phyloP scores from a whole-genome alignment of 441 rosid genomes.

The Rhodomyrtus psidioides region DNA sequence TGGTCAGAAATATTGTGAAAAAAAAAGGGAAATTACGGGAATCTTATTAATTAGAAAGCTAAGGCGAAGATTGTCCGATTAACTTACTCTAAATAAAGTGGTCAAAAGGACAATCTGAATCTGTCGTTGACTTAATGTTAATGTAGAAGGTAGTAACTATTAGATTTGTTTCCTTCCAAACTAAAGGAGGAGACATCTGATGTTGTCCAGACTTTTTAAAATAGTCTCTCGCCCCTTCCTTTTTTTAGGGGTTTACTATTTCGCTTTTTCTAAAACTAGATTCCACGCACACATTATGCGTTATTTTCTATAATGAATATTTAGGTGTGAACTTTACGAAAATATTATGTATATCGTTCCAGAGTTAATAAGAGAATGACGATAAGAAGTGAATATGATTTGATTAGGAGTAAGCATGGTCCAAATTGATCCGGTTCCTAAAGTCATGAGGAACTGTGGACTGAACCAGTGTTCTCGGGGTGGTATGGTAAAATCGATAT shows the following conservation, averaged over 20 bases:
- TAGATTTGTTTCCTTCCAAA: background rate
- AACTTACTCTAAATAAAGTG: background rate
- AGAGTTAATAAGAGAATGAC: background rate
- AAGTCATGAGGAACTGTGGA: accelerated
- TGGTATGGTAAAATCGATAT: too few species aligned
- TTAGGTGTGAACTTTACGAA: background rate
- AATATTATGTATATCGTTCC: background rate
- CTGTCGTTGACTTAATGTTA: background rate
- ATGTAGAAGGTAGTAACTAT: background rate
- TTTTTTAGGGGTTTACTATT: background rate
- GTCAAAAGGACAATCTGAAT: background rate
- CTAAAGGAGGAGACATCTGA: background rate
- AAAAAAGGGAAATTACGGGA: background rate
- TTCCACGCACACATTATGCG: background rate
- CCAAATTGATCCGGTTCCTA: accelerated
- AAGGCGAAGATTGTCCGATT: background rate
- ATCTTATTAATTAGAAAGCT: background rate
- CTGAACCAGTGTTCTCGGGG: too few species aligned
- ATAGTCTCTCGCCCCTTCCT: too few species aligned
- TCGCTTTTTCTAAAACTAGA: background rate
- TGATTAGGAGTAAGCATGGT: background rate
- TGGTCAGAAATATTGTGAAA: background rate
- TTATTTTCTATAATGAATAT: background rate
- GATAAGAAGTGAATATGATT: background rate
- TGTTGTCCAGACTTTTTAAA: background rate